Conservation (phyloP, 2,329 filamentous ascomycete genomes). For the Penicillium concentricum region DNA sequence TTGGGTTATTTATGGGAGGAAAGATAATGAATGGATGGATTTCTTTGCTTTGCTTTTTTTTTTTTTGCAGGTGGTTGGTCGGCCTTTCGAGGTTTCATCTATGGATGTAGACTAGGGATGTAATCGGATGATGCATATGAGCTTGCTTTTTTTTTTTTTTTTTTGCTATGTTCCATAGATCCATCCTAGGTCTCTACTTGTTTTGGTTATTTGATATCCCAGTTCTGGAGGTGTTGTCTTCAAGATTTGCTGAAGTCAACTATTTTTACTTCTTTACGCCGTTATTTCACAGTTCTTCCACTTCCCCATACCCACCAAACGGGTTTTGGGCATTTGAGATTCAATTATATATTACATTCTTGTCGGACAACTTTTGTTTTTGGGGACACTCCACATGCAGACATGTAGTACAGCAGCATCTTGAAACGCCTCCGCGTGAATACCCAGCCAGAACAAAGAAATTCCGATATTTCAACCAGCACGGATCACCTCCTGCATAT, state of each 20-base stretch:
- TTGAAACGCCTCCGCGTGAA: background rate
- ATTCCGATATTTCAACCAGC: background rate
- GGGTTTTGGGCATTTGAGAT: background rate
- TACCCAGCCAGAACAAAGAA: background rate
- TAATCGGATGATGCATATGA: background rate
- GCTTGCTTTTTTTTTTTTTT: constrained; percentile 3
- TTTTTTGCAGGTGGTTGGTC: background rate
- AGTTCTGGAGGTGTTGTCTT: background rate
- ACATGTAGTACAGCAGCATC: background rate
- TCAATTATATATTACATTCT: background rate
- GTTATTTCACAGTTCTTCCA: background rate
- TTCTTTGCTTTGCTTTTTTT: background rate
- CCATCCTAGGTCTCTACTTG: background rate
- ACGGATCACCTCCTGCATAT: background rate
- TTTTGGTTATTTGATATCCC: background rate
- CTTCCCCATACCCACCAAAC: background rate
- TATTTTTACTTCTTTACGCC: background rate
- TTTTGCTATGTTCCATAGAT: background rate
- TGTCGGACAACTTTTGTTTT: too few species aligned
- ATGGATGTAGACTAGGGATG: constrained; percentile 2
- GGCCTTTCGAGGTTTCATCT: background rate
- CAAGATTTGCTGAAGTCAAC: too few species aligned
- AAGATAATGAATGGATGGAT: constrained; percentile 5
- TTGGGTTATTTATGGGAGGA: background rate
- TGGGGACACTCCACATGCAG: background rate